Evolutionary conservation across 2,329 filamentous ascomycete species (phyloP).

Genomic region (Alternaria ethzedia): DNA sequence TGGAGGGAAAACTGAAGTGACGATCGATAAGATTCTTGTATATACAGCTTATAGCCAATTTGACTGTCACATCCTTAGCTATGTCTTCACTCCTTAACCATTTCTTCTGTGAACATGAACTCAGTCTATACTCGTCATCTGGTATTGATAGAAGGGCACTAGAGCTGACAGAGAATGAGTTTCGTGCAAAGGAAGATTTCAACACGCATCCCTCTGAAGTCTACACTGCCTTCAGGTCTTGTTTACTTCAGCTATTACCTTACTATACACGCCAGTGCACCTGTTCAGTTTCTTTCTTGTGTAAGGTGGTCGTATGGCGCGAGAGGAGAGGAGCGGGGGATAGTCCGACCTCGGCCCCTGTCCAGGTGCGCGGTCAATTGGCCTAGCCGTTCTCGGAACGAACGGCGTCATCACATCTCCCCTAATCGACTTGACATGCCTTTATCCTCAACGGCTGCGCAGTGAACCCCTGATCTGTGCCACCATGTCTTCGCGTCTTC

Average conservation of each 20-base stretch:
- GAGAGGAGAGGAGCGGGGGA: neutral
- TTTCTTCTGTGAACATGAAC: neutral
- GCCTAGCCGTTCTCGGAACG: neutral
- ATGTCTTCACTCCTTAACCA: neutral
- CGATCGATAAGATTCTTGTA: neutral
- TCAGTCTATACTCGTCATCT: neutral
- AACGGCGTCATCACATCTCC: conserved; percentile 3
- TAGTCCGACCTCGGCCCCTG: neutral
- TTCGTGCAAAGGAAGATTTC: neutral
- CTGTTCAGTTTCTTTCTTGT: neutral
- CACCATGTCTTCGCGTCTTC: conserved; percentile 13
- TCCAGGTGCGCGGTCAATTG: neutral
- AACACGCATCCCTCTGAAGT: neutral
- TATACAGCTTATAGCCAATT: neutral
- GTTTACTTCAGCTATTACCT: neutral
- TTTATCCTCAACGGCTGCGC: neutral
- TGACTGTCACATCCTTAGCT: neutral
- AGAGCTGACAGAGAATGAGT: neutral
- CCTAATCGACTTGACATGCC: neutral
- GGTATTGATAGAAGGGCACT: neutral
- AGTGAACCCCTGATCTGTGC: neutral
- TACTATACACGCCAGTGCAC: neutral
- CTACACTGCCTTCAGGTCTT: neutral
- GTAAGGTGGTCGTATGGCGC: neutral
- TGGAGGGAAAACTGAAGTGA: neutral